Base-by-base conservation (phyloP, 306 rosid genomes). In the Castanea crenata region DNA sequence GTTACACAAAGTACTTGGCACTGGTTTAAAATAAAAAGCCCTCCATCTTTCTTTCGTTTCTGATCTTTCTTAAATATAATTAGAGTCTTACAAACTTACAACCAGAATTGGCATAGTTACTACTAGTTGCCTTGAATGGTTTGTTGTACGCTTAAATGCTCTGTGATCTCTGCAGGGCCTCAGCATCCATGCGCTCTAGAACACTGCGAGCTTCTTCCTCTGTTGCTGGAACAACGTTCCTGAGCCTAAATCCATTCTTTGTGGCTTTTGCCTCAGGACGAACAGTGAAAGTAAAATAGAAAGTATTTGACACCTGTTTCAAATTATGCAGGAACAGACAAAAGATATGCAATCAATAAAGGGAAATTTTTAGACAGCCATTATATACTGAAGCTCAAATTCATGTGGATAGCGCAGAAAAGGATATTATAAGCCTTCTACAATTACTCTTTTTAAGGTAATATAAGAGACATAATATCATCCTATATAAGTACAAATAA, bases 201-300 rank as follows among this genome's bases (percentile, higher is more conserved):
- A 95, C 83, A 4, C 86, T 92, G 16, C 80, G 90, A 0, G 99
- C 99, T 90, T 93, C 99, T 87, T 95, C 99, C 86, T 89, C 99
- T 1, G 99, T 91, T n/a, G 97, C 89, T 0, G 98, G 99, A 80
- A 95, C 98, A 52, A 93, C 97, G 2, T 84, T 90, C 55, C 94
- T 81, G 71, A 95, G 83, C 74, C 77, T 91, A 32, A 83, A 84
- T 75, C 90, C 89, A 55, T 87, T 85, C 75, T 84, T 85, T 27
- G n/a, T 76, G 3, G 90, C 92, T 85, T 88, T 92, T 29, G 92
- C 97, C 84, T 90, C 98, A 1, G 92, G 92, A 63, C 98, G 91
- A 13, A 95, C 85, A 0, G 98, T 89, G 86, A 95, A 95, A n/a
- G 93, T 85, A 85, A 95, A 95, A 69, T 93, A 84, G 86, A 93